phyloP scores from a whole-genome alignment of 192 early-diverging fungal species.

The Phycomyces nitens region DNA sequence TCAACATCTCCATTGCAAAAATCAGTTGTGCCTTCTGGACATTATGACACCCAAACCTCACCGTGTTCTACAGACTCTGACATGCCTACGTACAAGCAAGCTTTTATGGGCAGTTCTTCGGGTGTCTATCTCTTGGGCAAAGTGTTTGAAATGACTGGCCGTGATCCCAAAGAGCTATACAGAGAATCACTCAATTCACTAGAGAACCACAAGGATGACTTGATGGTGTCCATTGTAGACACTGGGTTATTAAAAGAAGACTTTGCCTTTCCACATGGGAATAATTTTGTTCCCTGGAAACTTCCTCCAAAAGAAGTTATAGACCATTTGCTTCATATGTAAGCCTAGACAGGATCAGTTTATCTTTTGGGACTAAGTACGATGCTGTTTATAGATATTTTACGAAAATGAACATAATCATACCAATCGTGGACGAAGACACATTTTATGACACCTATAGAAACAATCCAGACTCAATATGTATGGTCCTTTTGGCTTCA shows the following conservation, averaged over 20 bases:
- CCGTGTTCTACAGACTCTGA: background rate
- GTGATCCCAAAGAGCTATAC: background rate
- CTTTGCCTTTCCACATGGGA: no score
- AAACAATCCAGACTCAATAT: background rate
- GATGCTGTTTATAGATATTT: no score
- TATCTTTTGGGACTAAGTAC: no score
- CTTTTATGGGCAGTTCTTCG: constrained; percentile 27
- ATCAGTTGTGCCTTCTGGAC: no score
- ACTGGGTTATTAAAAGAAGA: background rate
- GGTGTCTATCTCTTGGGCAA: constrained; percentile 25
- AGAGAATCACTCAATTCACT: constrained; percentile 3
- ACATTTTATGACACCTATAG: background rate
- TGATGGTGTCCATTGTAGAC: constrained; percentile 3
- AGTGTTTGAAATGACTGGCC: background rate
- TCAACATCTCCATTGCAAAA: no score
- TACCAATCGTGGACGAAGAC: no score
- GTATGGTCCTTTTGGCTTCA: background rate
- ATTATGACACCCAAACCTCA: no score
- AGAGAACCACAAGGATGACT: constrained; percentile 11
- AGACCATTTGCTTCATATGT: constrained; percentile 24
- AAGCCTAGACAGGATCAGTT: background rate
- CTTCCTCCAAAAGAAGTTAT: constrained; percentile 23
- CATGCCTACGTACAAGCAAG: background rate
- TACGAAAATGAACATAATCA: no score
- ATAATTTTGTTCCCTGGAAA: background rate